Conservation (phyloP, 2,329 filamentous ascomycete species). For the Chrysoporthe puriensis region DNA sequence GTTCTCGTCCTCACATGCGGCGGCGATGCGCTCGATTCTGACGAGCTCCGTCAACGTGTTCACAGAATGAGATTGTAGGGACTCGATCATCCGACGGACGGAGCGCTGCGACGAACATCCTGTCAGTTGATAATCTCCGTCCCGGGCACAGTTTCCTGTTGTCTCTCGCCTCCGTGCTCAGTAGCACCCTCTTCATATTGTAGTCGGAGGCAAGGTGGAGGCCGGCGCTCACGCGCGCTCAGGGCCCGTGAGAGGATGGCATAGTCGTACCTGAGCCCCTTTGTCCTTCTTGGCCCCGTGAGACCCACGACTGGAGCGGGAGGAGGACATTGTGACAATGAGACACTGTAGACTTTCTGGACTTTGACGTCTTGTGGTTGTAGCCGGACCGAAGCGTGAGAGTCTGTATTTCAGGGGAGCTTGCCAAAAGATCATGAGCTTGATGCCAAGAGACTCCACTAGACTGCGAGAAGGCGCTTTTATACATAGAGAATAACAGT, state of each 20-base stretch:
- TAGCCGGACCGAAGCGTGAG: not conserved
- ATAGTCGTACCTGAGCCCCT: conserved; percentile 23
- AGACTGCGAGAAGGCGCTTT: not conserved
- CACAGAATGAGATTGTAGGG: conserved; percentile 67
- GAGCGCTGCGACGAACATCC: conserved; percentile 37
- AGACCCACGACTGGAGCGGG: conserved; percentile 17
- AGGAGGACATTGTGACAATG: conserved; percentile 23
- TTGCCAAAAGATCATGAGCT: not conserved
- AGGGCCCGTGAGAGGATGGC: not conserved
- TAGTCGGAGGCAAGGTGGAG: not conserved
- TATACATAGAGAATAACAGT: not conserved
- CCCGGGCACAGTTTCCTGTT: not conserved
- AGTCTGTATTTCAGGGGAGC: not conserved
- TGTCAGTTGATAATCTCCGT: not conserved
- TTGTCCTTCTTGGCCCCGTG: conserved; percentile 24
- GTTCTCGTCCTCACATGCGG: conserved; percentile 59
- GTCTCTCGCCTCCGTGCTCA: not conserved
- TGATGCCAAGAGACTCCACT: not conserved
- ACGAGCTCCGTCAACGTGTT: conserved; percentile 75
- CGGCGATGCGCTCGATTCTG: conserved; percentile 69
- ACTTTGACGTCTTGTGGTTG: not conserved
- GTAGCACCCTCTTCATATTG: not conserved
- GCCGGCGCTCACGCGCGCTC: not conserved
- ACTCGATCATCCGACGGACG: conserved; percentile 60
- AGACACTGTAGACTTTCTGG: not conserved